phyloP scores from a whole-genome alignment of 1,284 basidiomycete genomes.

The Moesziomyces antarcticus region DNA sequence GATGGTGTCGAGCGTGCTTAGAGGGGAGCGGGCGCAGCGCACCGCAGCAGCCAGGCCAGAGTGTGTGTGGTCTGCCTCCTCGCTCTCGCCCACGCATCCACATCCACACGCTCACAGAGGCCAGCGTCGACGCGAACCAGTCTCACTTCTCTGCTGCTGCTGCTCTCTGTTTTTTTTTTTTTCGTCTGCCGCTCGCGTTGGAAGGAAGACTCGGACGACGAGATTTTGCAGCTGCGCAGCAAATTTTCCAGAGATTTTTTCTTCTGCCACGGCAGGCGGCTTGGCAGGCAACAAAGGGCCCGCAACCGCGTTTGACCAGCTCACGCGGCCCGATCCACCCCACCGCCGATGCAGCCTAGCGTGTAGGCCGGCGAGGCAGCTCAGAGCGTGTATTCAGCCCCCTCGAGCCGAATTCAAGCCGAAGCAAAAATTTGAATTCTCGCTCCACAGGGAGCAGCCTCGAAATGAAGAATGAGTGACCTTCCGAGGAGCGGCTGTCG shows the following conservation, averaged over 20 bases:
- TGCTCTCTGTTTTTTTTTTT: constrained; percentile 5
- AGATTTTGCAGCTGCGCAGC: constrained; percentile 1
- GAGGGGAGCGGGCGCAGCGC: neutral
- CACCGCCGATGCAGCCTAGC: too few species aligned
- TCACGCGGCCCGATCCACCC: too few species aligned
- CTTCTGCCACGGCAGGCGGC: too few species aligned
- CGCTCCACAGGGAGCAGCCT: neutral
- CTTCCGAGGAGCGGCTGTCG: too few species aligned
- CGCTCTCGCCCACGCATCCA: neutral
- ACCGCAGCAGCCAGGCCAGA: neutral
- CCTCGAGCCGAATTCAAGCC: neutral
- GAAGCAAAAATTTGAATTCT: neutral
- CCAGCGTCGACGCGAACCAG: too few species aligned
- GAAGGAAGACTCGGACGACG: neutral
- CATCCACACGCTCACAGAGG: neutral
- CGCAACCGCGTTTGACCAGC: too few species aligned
- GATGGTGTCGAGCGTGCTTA: constrained; percentile 14
- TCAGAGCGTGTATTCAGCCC: too few species aligned
- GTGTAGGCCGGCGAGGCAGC: too few species aligned
- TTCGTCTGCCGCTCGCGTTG: constrained; percentile 3
- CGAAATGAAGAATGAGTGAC: too few species aligned
- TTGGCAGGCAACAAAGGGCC: too few species aligned
- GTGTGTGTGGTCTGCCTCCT: too few species aligned
- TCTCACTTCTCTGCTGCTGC: too few species aligned
- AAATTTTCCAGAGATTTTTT: constrained; percentile 5